Evolutionary conservation across 2,329 filamentous ascomycete genomes (phyloP), one percentile per base, ranked within the genome.

Genomic region (Stylonectria norvegica): DNA sequence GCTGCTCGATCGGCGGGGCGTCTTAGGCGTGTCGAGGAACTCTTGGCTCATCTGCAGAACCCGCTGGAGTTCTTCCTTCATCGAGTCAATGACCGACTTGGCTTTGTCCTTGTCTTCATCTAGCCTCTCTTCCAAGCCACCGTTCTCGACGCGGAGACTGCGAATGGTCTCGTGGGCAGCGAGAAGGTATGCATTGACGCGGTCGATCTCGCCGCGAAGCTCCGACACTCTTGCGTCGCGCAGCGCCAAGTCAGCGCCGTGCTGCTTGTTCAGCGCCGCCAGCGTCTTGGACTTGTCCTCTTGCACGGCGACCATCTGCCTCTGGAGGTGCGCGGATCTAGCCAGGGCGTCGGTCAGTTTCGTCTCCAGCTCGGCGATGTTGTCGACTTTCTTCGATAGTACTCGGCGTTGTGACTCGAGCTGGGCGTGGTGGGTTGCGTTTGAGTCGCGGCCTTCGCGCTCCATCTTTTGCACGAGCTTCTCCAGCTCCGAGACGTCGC

Each of bases 401-500:
- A 61, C 57, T 1, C 63, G 58, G 16, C 55, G 51, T 18, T 64
- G 53, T 4, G 58, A 53, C 22, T 68, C 65, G 1, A 63, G 41
- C 10, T 67, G 61, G 0, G 64, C 55, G n/a, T 57, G 53, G 11
- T 66, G 58, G 7, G 55, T 54, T 2, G 62, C 57, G 3, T 58
- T 48, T 0, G 59, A 57, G 2, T 61, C 57, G 1, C 58, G 55
- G 4, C 61, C 57, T 2, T 66, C 59, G 1, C 44, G 37, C 46
- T 82, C 77, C 40, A 80, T 59, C 4, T 61, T 56, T 43, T 69
- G 62, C 15, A 79, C 72, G 1, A 79, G 64, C 1, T 42, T 52
- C 57, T 82, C 77, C 0, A 83, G 66, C 54, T 77, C 73, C 0
- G 59, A 53, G 0, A 81, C 67, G 43, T 82, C 79, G 4, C 71